phyloP scores from a whole-genome alignment of 139 green algal species.

The Limnomonas spitsbergensis region DNA sequence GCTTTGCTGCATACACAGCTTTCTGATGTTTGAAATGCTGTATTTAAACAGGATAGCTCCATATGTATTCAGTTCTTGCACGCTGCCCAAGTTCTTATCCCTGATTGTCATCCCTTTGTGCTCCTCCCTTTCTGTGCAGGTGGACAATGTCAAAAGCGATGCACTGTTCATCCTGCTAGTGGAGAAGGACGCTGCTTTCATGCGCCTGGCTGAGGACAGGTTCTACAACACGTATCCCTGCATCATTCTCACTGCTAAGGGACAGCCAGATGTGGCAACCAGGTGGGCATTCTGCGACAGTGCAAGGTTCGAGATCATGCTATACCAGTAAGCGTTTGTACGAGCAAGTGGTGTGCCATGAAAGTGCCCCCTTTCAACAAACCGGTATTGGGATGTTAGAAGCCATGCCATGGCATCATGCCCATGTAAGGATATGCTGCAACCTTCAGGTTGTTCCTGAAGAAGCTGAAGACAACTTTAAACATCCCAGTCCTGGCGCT shows the following conservation, averaged over 20 bases:
- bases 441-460: constrained; percentile 83
- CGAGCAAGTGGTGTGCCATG: no score
- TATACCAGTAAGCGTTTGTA: no score
- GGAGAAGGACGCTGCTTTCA: constrained; percentile 97
- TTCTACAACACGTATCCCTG: constrained; percentile 97
- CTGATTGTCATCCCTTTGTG: no score
- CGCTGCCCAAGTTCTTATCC: no score
- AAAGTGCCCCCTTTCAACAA: no score
- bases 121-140: no score
- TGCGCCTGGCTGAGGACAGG: constrained; percentile 90
- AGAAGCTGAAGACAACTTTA: constrained; percentile 77
- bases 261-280: constrained; percentile 94
- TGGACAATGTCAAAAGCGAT: constrained; percentile 72
- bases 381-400: no score
- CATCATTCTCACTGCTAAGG: constrained; percentile 97
- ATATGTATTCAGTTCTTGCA: not conserved
- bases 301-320: no score
- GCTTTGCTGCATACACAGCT: not conserved
- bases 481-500: constrained; percentile 91
- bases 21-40: not conserved
- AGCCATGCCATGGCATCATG: no score
- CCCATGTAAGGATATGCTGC: no score
- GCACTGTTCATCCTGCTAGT: constrained; percentile 95
- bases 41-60: not conserved
- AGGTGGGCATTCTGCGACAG: no score